Evolutionary conservation across 2,329 filamentous ascomycete species (phyloP), one percentile per base, ranked within the genome.

Genomic region (Metarhizium brunneum): DNA sequence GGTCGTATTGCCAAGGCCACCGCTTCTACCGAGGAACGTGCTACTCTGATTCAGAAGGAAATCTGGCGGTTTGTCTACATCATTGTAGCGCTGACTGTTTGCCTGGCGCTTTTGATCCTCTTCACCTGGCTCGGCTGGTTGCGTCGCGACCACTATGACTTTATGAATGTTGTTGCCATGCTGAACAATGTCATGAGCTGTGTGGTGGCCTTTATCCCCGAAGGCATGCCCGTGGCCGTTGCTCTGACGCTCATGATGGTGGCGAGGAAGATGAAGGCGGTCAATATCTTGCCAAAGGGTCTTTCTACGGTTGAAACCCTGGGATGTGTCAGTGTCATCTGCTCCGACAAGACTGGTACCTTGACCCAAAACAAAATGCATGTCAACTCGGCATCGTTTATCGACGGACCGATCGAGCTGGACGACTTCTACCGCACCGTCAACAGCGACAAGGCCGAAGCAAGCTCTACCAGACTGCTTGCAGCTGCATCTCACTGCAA

Each of bases 91-190:
- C 50, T 75, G 50, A 76, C 73, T 0, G 38, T 75, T 14, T 30
- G 69, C 16, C 63, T 76, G 10, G 73, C 71, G 0, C 61, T 70
- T 0, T 47, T 70, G 0, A 77, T 80, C 20, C 61, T 75, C 3
- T 66, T 80, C 48, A 74, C 75, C 1, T 80, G 73, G 73, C 61
- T 66, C 4, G 71, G 65, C 2, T 76, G 73, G 73, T 61, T 76
- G 2, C 64, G 70, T 0, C 60, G 59, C 4, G 66, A 73, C 4
- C 72, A 76, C 51, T 55, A 53, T 2, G 59, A 40, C 0, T 76
- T 68, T 64, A 72, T 76, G 66, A 70, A 67, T 35, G 71, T 75
- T 6, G 72, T 73, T 20, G 68, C 67, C 0, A 75, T 76, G 69
- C 64, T 76, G 1, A 72, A 74, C 64, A 71, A 75, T n/a, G 71